These are phyloP conservation scores for Daldinia grandis DNA, from an alignment of 495 filamentous ascomycete genomes.

Conservation along the genomic window DNA sequence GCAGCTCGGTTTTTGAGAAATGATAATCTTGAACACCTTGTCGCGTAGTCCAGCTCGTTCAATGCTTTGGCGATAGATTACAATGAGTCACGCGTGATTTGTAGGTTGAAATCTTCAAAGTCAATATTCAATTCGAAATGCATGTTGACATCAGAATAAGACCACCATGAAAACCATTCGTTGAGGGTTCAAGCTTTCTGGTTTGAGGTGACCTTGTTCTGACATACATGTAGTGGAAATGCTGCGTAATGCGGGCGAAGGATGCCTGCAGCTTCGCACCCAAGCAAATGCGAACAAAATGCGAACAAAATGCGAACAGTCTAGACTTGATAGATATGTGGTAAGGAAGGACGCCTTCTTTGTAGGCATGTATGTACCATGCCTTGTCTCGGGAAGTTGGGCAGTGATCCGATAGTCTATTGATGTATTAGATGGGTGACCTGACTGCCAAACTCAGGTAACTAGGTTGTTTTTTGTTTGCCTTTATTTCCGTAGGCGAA, in stretches of 20 bases:
- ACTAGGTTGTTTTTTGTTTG: neutral
- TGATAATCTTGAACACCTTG: slow-evolving; percentile 1
- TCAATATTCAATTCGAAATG: slow-evolving; percentile 8
- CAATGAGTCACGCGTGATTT: neutral
- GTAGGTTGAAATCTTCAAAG: neutral
- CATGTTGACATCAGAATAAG: slow-evolving; percentile 41
- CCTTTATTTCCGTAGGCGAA: slow-evolving; percentile 6
- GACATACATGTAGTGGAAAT: neutral
- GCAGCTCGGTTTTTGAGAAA: neutral
- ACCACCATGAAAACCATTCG: slow-evolving; percentile 1
- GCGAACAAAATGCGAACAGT: neutral
- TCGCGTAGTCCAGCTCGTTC: neutral
- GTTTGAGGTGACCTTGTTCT: neutral
- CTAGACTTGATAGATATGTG: slow-evolving; percentile 26
- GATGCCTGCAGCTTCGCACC: slow-evolving; percentile 2
- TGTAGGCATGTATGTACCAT: slow-evolving; percentile 7
- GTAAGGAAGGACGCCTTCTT: slow-evolving; percentile 4
- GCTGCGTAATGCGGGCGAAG: slow-evolving; percentile 5
- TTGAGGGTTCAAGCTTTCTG: slow-evolving; percentile 5
- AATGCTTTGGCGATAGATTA: neutral
- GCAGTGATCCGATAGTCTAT: neutral
- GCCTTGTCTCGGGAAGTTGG: neutral
- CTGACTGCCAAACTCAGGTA: neutral
- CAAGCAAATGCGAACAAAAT: neutral
- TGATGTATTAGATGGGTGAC: neutral